Base-by-base conservation (phyloP, 257 asterid species). In the Solanum appendiculatum region DNA sequence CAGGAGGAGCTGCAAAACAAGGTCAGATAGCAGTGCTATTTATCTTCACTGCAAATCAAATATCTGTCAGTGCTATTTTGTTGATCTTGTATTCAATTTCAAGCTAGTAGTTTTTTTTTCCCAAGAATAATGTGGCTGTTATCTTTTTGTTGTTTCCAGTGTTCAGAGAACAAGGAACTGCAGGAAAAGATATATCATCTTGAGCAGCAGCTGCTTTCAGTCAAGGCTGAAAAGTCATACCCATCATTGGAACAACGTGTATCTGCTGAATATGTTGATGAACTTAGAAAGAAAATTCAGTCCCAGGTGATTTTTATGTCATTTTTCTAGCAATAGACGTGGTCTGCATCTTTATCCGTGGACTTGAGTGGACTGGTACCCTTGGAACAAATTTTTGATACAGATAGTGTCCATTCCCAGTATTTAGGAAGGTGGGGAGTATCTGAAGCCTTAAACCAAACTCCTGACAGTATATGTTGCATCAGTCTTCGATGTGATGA, bases 1-100 rank as follows among this genome's bases (percentile, higher is more conserved):
- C 99, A 95, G 87, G 99, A 96, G 74, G 98, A 97, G 92, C 94
- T 97, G 86, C 95, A 94, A 89, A 95, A 89, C 89, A 95, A 95
- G 98, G 99, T 97, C 82, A 64, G 69, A 77, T 20, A 80, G 60
- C 69, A 29, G 27, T 15, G 68, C 21, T n/a, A 33, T 29, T 66
- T 3, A 51, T 36, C 31, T 80, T 73, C 7, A 78, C 34, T 86
- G 74, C 44, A 31, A 58, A 34, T 51, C 69, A 48, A 81, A 12
- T 31, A 81, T 81, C 48, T 81, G 29, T 75, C 58, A 25, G 12
- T 48, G 40, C 44, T 81, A 33, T 51, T 78, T 81, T 51, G 44
- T 31, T n/a, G 21, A 6, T n/a, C 85, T 81, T 81, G 64, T 31
- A n/a, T 44, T 56, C 16, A 37, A 46, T 80, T 46, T 48, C 84